A percentile compares a stretch with the other conserved stretches of the same genome.
These are phyloP conservation scores for Eucalyptus marginata DNA, from an alignment of 345 rosid species.

Conservation along the genomic window DNA sequence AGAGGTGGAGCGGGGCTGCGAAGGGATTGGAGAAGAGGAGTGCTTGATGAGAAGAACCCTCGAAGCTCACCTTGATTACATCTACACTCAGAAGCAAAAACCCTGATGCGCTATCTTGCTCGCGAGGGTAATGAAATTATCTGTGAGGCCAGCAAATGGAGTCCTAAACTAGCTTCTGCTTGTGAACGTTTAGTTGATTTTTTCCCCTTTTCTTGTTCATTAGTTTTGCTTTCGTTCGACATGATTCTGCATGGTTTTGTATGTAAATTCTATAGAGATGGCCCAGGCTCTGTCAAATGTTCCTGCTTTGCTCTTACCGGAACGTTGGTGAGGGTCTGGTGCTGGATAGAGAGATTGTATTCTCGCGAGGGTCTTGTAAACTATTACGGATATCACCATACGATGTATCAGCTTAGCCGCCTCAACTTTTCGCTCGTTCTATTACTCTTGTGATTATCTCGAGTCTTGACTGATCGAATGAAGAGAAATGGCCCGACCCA, in stretches of 20 bases:
- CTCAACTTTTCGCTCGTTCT: background rate
- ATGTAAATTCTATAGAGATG: background rate
- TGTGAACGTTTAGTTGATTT: background rate
- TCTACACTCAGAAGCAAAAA: slow-evolving; percentile 17
- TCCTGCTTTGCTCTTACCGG: background rate
- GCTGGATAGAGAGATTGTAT: background rate
- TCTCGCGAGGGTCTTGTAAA: background rate
- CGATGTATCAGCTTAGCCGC: background rate
- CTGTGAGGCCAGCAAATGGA: too few relatives aligned
- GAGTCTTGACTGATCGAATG: background rate
- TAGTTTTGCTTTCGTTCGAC: background rate
- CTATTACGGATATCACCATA: background rate
- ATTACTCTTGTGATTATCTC: background rate
- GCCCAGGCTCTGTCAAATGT: background rate
- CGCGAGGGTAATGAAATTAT: too few relatives aligned
- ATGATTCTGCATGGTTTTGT: background rate
- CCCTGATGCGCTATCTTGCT: background rate
- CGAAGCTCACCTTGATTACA: slow-evolving; percentile 17
- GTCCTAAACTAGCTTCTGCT: too few relatives aligned
- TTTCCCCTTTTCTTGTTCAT: background rate
- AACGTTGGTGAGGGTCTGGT: background rate
- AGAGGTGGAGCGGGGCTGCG: slow-evolving; percentile 20
- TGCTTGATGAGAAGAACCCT: slow-evolving; percentile 33
- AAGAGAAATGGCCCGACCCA: background rate
- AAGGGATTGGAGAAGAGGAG: slow-evolving; percentile 41